Percentiles rank a stretch among this genome's conserved stretches.
phyloP scores from a whole-genome alignment of 768 basidiomycete species.

The Tricholoma sp. region DNA sequence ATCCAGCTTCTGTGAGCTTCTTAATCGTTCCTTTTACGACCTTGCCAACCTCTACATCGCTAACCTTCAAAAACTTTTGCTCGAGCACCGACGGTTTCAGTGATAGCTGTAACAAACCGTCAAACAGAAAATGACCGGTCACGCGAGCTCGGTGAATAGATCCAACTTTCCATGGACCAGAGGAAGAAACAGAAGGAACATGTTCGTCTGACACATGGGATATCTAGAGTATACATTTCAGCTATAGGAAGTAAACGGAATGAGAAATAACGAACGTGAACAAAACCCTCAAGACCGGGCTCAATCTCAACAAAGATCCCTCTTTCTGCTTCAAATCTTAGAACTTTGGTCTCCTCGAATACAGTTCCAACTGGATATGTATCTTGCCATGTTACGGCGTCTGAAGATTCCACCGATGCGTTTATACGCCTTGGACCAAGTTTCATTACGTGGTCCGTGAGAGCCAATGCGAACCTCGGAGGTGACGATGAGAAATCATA shows the following conservation, averaged over 20 bases:
- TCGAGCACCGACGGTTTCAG: constrained; percentile 78
- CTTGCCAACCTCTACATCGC: constrained; percentile 82
- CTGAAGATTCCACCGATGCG: constrained; percentile 16
- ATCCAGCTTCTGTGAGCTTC: constrained; percentile 68
- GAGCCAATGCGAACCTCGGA: constrained; percentile 77
- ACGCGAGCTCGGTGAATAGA: constrained; percentile 84
- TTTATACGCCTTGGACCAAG: constrained; percentile 38
- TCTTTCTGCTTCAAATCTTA: constrained; percentile 72
- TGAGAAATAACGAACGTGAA: constrained; percentile 60
- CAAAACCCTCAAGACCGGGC: constrained; percentile 68
- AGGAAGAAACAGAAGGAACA: constrained; percentile 70
- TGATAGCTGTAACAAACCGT: constrained; percentile 86
- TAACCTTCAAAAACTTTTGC: constrained; percentile 80
- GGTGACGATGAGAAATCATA: constrained; percentile 76
- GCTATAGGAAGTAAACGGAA: constrained; percentile 3
- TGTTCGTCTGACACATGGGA: constrained; percentile 92
- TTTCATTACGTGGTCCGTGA: constrained; percentile 65
- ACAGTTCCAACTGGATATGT: constrained; percentile 71
- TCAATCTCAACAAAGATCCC: constrained; percentile 71
- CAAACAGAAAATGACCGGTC: constrained; percentile 77
- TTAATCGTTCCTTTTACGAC: constrained; percentile 85
- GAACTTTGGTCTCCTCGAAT: constrained; percentile 69
- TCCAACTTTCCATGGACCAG: constrained; percentile 76
- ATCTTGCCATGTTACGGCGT: constrained; percentile 35
- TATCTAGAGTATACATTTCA: constrained; percentile 50